phyloP scores from a whole-genome alignment of 2,329 filamentous ascomycete genomes.

The Diaporthe citri region DNA sequence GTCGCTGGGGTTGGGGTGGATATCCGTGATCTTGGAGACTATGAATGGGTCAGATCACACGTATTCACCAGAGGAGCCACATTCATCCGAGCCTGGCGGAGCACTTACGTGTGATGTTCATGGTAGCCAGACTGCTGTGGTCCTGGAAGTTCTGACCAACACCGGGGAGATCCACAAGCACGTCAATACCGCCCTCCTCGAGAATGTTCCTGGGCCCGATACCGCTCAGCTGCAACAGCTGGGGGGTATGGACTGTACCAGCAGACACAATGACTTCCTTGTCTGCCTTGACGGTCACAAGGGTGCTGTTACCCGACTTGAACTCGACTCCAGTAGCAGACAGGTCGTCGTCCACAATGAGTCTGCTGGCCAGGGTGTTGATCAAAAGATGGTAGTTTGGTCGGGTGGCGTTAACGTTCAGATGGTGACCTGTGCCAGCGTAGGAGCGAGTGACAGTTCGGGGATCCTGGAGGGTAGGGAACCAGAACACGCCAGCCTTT shows the following conservation, averaged over 20 bases:
- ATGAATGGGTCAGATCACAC: not conserved
- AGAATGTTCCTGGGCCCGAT: constrained; percentile 58
- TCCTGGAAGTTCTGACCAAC: constrained; percentile 65
- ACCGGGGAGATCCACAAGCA: constrained; percentile 57
- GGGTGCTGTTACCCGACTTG: constrained; percentile 41
- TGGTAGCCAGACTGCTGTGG: constrained; percentile 52
- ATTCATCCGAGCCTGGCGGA: not conserved
- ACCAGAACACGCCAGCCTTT: constrained; percentile 56
- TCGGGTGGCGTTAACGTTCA: constrained; percentile 43
- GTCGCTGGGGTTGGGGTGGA: constrained; percentile 47
- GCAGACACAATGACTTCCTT: constrained; percentile 60
- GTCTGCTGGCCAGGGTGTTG: constrained; percentile 47
- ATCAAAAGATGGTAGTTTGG: constrained; percentile 50
- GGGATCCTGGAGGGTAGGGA: constrained; percentile 57
- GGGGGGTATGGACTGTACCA: constrained; percentile 55
- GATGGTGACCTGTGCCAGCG: constrained; percentile 53
- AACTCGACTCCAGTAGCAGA: constrained; percentile 50
- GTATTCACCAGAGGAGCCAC: not conserved
- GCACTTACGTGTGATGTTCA: constrained; percentile 45
- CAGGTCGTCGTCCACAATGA: constrained; percentile 42
- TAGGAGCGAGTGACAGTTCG: constrained; percentile 52
- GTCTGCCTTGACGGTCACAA: constrained; percentile 45
- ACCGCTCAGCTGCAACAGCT: constrained; percentile 53
- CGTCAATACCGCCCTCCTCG: constrained; percentile 55
- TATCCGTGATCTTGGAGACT: constrained; percentile 24